Percentiles rank a stretch among this genome's conserved stretches.
phyloP scores from a whole-genome alignment of 305 asterid genomes.

The Fraxinus sp. region DNA sequence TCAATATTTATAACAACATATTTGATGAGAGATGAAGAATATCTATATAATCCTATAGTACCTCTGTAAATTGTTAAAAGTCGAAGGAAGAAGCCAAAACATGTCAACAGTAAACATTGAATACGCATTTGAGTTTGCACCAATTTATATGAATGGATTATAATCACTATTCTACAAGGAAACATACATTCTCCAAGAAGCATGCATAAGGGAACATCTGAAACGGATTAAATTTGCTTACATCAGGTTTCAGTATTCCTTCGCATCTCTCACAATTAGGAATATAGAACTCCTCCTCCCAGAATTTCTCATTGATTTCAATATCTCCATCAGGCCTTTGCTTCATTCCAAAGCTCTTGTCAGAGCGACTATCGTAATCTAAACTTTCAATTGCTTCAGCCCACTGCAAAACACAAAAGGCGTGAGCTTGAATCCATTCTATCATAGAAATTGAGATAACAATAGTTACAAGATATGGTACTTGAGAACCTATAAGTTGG shows the following conservation, averaged over 20 bases:
- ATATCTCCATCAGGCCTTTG: slow-evolving; percentile 98
- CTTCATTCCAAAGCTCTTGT: slow-evolving; percentile 94
- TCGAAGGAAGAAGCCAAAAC: not conserved
- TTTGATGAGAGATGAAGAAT: not conserved
- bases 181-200: not conserved
- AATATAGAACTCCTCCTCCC: slow-evolving; percentile 89
- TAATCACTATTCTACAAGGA: not conserved
- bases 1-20: not conserved
- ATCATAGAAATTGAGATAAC: not conserved
- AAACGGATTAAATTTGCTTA: slow-evolving; percentile 38
- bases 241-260: slow-evolving; percentile 90
- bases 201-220: not conserved
- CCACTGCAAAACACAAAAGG: slow-evolving; percentile 64
- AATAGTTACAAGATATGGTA: not conserved
- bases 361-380: slow-evolving; percentile 83
- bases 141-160: not conserved
- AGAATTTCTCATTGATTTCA: slow-evolving; percentile 92
- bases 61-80: not conserved
- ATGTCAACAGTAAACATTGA: not conserved
- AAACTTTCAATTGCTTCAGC: slow-evolving; percentile 93
- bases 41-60: not conserved
- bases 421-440: slow-evolving; percentile 15
- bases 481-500: slow-evolving; percentile 8
- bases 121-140: not conserved
- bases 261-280: slow-evolving; percentile 71